phyloP scores from a whole-genome alignment of 2,329 filamentous ascomycete genomes.

The Fusarium musae region DNA sequence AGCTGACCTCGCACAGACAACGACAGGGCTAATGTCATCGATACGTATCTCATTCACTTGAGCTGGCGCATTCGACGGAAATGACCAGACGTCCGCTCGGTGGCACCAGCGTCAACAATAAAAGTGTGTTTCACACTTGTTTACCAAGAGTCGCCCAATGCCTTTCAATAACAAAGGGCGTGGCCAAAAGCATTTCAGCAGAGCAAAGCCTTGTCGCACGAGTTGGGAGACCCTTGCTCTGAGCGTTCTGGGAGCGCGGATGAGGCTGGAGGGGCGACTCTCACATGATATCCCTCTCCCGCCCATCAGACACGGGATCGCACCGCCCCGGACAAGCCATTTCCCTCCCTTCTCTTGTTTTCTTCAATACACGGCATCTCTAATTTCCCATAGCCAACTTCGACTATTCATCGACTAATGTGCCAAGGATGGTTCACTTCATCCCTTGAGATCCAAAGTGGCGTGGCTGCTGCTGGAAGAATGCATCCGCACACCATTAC shows the following conservation, averaged over 20 bases:
- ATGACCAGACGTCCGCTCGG: slow-evolving; percentile 29
- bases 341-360: slow-evolving; percentile 8
- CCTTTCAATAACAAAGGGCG: background rate
- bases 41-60: background rate
- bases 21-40: background rate
- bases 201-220: background rate
- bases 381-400: background rate
- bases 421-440: slow-evolving; percentile 16
- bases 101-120: slow-evolving; percentile 11
- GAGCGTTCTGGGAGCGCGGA: slow-evolving; percentile 28
- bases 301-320: slow-evolving; percentile 31
- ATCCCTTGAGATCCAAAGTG: slow-evolving; percentile 15
- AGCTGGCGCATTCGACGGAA: slow-evolving; percentile 20
- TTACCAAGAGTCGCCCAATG: background rate
- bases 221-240: slow-evolving; percentile 1
- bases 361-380: slow-evolving; percentile 1
- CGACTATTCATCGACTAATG: slow-evolving; percentile 10
- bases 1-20: slow-evolving; percentile 24
- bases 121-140: slow-evolving; percentile 2
- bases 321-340: slow-evolving; percentile 27
- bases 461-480: slow-evolving; percentile 5
- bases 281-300: slow-evolving; percentile 16
- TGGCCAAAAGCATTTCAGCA: background rate
- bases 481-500: background rate
- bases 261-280: slow-evolving; percentile 22